Evolutionary conservation across 2,329 filamentous ascomycete species (phyloP).

Genomic region (Diplodia corticola): DNA sequence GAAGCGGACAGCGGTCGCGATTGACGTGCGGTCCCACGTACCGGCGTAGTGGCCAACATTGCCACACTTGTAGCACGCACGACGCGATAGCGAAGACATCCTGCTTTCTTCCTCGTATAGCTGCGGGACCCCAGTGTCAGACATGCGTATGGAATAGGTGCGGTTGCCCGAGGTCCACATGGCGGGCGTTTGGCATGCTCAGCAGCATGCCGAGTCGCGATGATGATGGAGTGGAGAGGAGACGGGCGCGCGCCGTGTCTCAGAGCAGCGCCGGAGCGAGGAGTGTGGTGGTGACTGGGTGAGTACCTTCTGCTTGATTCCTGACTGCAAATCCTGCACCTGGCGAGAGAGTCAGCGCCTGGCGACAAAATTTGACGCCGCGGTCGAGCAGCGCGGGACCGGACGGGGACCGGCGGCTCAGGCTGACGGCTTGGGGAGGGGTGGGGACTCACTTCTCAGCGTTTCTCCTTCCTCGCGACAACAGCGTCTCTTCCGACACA

Average conservation of each 20-base stretch:
- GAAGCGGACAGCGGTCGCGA: neutral
- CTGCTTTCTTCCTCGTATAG: slow-evolving; percentile 33
- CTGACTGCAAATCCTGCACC: slow-evolving; percentile 37
- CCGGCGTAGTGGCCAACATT: slow-evolving; percentile 56
- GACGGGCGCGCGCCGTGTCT: neutral
- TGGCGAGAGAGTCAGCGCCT: slow-evolving; percentile 32
- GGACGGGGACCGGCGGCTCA: neutral
- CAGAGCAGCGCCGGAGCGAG: neutral
- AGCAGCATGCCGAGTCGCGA: slow-evolving; percentile 22
- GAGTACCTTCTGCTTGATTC: slow-evolving; percentile 32
- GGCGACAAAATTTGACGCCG: slow-evolving; percentile 27
- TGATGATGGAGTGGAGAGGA: neutral
- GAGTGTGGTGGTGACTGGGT: slow-evolving; percentile 4
- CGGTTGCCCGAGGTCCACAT: slow-evolving; percentile 29
- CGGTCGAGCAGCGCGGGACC: slow-evolving; percentile 25
- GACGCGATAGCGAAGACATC: slow-evolving; percentile 56
- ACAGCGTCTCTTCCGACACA: slow-evolving; percentile 19
- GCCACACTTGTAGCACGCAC: slow-evolving; percentile 57
- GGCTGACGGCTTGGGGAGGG: slow-evolving; percentile 21
- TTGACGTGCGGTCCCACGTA: slow-evolving; percentile 34
- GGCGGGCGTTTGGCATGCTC: slow-evolving; percentile 23
- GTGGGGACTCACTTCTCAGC: slow-evolving; percentile 17
- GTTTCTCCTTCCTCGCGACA: slow-evolving; percentile 20
- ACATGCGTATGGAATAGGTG: slow-evolving; percentile 25
- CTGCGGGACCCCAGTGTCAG: slow-evolving; percentile 27